These are phyloP conservation scores for Daldinia caldariorum DNA, from an alignment of 495 filamentous ascomycete species.

Conservation along the genomic window DNA sequence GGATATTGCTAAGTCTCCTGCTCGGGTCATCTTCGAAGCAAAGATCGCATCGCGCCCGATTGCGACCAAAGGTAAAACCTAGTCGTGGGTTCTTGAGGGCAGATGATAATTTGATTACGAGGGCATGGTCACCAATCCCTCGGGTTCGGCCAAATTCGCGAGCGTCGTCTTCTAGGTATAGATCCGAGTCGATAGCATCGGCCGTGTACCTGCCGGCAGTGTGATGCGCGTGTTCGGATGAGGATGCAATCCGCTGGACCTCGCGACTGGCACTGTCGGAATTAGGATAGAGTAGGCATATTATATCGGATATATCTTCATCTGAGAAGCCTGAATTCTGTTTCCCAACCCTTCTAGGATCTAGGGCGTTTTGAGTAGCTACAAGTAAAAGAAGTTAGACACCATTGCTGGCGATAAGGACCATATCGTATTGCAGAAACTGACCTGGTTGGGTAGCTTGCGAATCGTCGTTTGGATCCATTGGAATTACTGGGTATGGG, in stretches of 20 bases:
- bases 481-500: slow-evolving; percentile 34
- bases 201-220: slow-evolving; percentile 52
- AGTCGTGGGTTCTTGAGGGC: slow-evolving; percentile 66
- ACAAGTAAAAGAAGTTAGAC: slow-evolving; percentile 39
- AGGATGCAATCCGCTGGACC: slow-evolving; percentile 63
- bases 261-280: slow-evolving; percentile 75
- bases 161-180: slow-evolving; percentile 52
- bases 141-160: slow-evolving; percentile 57
- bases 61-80: slow-evolving; percentile 90
- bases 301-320: slow-evolving; percentile 83
- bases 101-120: slow-evolving; percentile 83
- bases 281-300: slow-evolving; percentile 86
- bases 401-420: slow-evolving; percentile 6
- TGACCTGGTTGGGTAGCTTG: slow-evolving; percentile 50
- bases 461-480: slow-evolving; percentile 46
- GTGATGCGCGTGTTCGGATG: slow-evolving; percentile 50
- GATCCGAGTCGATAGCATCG: slow-evolving; percentile 61
- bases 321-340: slow-evolving; percentile 81
- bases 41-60: slow-evolving; percentile 75
- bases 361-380: slow-evolving; percentile 82
- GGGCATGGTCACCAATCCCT: slow-evolving; percentile 68
- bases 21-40: slow-evolving; percentile 66
- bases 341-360: slow-evolving; percentile 78
- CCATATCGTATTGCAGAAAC: slow-evolving; percentile 2
- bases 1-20: slow-evolving; percentile 81